phyloP scores from a whole-genome alignment of 2,329 filamentous ascomycete species.

The Ophiosphaerella korrae region DNA sequence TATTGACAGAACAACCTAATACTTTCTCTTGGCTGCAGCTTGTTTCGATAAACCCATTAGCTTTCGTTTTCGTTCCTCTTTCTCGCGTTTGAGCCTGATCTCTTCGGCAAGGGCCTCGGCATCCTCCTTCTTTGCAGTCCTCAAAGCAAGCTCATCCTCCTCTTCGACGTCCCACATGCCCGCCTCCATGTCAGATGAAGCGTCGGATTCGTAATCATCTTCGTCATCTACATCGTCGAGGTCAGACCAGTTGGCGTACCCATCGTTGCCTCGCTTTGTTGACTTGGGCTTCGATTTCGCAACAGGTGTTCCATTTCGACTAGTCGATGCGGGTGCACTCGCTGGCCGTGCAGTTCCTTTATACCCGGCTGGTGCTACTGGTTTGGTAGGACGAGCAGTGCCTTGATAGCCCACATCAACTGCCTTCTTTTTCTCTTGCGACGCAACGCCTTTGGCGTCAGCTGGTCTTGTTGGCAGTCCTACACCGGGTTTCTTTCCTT shows the following conservation, averaged over 20 bases:
- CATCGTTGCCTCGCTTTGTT: slow-evolving; percentile 41
- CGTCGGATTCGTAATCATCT: slow-evolving; percentile 68
- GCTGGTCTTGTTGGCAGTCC: slow-evolving; percentile 16
- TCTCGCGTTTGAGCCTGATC: slow-evolving; percentile 42
- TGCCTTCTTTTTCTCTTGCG: slow-evolving; percentile 45
- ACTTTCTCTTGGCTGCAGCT: slow-evolving; percentile 38
- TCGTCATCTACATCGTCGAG: slow-evolving; percentile 58
- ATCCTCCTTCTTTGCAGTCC: slow-evolving; percentile 70
- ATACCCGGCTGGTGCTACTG: slow-evolving; percentile 42
- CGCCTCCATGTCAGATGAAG: slow-evolving; percentile 78
- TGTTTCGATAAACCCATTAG: slow-evolving; percentile 35
- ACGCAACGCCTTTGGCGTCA: slow-evolving; percentile 31
- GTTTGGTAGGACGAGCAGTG: slow-evolving; percentile 52
- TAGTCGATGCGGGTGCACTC: slow-evolving; percentile 25
- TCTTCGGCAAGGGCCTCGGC: slow-evolving; percentile 65
- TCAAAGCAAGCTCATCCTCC: slow-evolving; percentile 69
- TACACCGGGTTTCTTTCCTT: slow-evolving; percentile 38
- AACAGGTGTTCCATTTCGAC: slow-evolving; percentile 30
- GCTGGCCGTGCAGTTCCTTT: slow-evolving; percentile 45
- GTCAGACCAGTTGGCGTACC: slow-evolving; percentile 47
- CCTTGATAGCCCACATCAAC: slow-evolving; percentile 53
- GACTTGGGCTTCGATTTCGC: slow-evolving; percentile 37
- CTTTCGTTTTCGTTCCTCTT: slow-evolving; percentile 45
- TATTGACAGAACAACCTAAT: slow-evolving; percentile 14
- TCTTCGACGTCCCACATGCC: slow-evolving; percentile 73